These are phyloP conservation scores for Eucommia ulmoides DNA, from an alignment of 257 asterid species.

Conservation along the genomic window DNA sequence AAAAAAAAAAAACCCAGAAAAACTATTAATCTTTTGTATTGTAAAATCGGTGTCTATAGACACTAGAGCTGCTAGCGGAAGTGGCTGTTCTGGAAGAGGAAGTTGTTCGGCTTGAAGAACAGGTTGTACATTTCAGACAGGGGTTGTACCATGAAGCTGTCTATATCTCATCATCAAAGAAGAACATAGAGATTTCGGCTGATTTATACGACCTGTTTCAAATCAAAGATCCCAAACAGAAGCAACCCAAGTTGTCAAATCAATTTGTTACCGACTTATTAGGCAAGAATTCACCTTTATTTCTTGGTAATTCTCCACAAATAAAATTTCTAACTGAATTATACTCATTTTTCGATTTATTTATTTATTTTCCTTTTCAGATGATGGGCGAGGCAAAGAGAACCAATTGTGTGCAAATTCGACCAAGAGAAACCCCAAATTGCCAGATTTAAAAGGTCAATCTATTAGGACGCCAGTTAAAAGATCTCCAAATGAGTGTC, in stretches of 20 bases:
- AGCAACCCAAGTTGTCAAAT: slow-evolving; percentile 32
- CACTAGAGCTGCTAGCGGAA: slow-evolving; percentile 91
- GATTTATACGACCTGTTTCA: slow-evolving; percentile 23
- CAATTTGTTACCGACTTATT: slow-evolving; percentile 24
- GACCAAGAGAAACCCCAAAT: slow-evolving; percentile 31
- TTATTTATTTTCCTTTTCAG: slow-evolving; percentile 18
- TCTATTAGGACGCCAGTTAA: slow-evolving; percentile 29
- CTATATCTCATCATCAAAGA: slow-evolving; percentile 56
- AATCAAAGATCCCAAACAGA: slow-evolving; percentile 26
- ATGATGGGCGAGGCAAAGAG: slow-evolving; percentile 47
- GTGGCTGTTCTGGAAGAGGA: slow-evolving; percentile 98
- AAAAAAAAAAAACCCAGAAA: background rate
- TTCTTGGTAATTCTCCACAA: slow-evolving; percentile 25
- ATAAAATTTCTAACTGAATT: background rate
- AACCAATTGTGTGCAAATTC: slow-evolving; percentile 30
- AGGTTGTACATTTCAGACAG: slow-evolving; percentile 68
- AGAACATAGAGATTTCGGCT: slow-evolving; percentile 33
- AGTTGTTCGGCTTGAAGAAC: slow-evolving; percentile 87
- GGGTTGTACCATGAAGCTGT: slow-evolving; percentile 91
- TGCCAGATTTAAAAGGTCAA: slow-evolving; percentile 26
- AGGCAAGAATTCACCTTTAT: slow-evolving; percentile 17
- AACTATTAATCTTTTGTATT: background rate
- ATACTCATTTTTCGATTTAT: background rate
- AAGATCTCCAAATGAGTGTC: slow-evolving; percentile 26
- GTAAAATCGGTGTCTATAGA: slow-evolving; percentile 19